Conservation (phyloP, 129 eudicot species). For the Lactuca saligna region DNA sequence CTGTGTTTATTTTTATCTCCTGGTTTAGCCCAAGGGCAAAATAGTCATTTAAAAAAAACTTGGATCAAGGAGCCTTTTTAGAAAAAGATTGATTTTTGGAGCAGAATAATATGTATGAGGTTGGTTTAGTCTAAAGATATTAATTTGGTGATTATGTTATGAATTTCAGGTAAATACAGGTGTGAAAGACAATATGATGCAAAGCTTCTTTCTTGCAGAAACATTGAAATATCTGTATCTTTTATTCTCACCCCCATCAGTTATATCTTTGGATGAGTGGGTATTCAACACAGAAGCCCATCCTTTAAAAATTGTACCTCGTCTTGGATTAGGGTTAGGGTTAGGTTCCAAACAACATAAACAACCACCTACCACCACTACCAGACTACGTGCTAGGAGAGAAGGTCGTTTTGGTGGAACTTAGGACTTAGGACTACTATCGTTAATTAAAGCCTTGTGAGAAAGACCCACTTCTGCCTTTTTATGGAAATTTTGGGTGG, state of each 20-base stretch:
- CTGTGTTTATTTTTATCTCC: no score
- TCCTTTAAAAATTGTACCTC: conserved; percentile 72
- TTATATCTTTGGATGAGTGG: conserved; percentile 91
- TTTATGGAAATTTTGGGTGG: conserved; percentile 16
- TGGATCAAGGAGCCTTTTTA: no score
- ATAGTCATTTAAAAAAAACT: no score
- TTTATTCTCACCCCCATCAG: conserved; percentile 85
- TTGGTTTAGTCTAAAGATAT: no score
- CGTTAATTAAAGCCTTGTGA: background rate
- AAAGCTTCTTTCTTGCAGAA: conserved; percentile 98
- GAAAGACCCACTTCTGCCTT: background rate
- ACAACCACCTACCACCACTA: conserved; percentile 16
- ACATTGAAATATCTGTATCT: conserved; percentile 93
- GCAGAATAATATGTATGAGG: no score
- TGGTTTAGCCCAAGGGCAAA: no score
- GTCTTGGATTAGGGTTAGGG: conserved; percentile 25
- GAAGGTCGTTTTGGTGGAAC: conserved; percentile 74
- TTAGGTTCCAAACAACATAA: conserved; percentile 24
- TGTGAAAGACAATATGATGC: conserved; percentile 98
- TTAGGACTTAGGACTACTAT: conserved; percentile 34
- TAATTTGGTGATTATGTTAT: background rate
- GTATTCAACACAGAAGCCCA: conserved; percentile 99
- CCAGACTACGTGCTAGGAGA: conserved; percentile 59
- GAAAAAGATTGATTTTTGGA: no score
- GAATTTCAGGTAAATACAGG: conserved; percentile 82